Conservation (phyloP, 192 early-diverging fungal genomes). For the Rhizophagus sp. region DNA sequence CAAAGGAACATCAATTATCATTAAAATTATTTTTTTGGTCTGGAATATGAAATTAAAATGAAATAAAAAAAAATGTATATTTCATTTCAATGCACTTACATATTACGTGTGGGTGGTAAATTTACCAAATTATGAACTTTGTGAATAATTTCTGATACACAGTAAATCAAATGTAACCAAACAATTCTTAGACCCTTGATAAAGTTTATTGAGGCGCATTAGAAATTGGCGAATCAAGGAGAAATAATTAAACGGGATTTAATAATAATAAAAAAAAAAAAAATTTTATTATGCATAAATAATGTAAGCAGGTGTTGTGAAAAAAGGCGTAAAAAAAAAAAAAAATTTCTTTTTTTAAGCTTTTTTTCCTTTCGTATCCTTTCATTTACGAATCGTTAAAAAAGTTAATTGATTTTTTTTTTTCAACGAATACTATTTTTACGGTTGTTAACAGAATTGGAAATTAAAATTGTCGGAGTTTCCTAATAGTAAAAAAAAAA, state of each 20-base stretch:
- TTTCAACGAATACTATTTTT: background rate
- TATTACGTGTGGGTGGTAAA: background rate
- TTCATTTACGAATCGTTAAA: too few relatives aligned
- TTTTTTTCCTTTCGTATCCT: background rate
- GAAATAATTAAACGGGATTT: background rate
- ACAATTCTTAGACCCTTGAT: background rate
- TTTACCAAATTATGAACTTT: too few relatives aligned
- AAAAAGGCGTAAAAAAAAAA: background rate
- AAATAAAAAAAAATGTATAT: background rate
- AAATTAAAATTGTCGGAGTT: background rate
- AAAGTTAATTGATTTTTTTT: background rate
- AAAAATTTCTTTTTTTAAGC: background rate
- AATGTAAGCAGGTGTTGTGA: background rate
- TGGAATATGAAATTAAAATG: background rate
- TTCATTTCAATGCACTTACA: background rate
- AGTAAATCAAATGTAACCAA: background rate
- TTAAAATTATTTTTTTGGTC: background rate
- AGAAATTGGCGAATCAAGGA: background rate
- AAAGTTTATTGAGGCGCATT: background rate
- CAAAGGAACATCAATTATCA: background rate
- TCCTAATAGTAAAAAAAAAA: too few relatives aligned
- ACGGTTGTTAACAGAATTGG: background rate
- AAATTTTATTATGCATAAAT: background rate
- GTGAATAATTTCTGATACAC: too few relatives aligned
- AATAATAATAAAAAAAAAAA: background rate